Percentiles rank a stretch among this genome's conserved stretches.
Conservation (phyloP, 805 yeast genomes). For the Candida caryicola region DNA sequence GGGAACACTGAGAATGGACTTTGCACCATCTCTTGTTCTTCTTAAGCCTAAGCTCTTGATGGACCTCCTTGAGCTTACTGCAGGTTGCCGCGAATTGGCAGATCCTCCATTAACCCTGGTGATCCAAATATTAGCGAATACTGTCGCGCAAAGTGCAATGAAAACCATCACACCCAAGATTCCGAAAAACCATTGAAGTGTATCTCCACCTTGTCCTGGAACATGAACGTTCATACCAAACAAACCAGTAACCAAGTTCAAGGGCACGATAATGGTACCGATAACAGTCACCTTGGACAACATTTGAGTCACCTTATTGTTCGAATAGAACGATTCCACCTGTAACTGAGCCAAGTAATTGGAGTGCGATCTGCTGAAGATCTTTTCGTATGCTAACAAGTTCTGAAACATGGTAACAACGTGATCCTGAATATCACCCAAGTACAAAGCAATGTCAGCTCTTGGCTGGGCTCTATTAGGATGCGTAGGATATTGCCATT, state of each 20-base stretch:
- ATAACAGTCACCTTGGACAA: slow-evolving; percentile 27
- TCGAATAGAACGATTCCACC: slow-evolving; percentile 26
- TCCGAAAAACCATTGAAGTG: slow-evolving; percentile 21
- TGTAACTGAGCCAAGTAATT: slow-evolving; percentile 32
- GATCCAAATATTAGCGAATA: slow-evolving; percentile 21
- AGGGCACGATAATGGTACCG: slow-evolving; percentile 27
- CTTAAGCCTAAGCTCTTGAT: slow-evolving; percentile 23
- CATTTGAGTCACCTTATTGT: slow-evolving; percentile 22
- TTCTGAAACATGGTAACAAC: slow-evolving; percentile 30
- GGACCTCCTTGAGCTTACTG: slow-evolving; percentile 15
- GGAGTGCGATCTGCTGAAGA: slow-evolving; percentile 25
- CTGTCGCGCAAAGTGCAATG: slow-evolving; percentile 24
- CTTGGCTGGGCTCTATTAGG: slow-evolving; percentile 23
- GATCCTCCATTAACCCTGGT: slow-evolving; percentile 11
- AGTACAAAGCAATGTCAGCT: slow-evolving; percentile 29
- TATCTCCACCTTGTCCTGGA: slow-evolving; percentile 16
- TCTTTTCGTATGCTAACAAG: slow-evolving; percentile 28
- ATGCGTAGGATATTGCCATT: slow-evolving; percentile 6
- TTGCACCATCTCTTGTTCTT: slow-evolving; percentile 31
- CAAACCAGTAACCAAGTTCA: slow-evolving; percentile 26
- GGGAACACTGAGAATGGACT: slow-evolving; percentile 39
- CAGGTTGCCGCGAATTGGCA: slow-evolving; percentile 4
- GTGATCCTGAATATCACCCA: slow-evolving; percentile 33
- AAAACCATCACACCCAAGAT: slow-evolving; percentile 22
- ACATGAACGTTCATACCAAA: slow-evolving; percentile 29